These are phyloP conservation scores for Pestalotiopsis sp. DNA, from an alignment of 2,329 filamentous ascomycete species.

Conservation along the genomic window DNA sequence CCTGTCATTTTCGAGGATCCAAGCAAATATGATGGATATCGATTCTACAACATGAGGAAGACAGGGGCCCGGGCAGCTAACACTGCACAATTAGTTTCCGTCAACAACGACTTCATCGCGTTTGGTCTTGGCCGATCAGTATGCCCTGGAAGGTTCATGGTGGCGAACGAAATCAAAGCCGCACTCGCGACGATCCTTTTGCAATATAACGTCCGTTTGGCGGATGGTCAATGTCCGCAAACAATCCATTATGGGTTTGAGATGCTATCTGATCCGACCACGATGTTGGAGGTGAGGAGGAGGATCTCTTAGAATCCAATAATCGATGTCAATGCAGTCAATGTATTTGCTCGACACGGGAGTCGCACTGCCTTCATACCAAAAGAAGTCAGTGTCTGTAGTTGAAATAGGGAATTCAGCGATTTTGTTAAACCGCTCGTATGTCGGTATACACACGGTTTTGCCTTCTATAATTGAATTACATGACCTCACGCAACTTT, in stretches of 20 bases:
- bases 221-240: background rate
- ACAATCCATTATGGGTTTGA: background rate
- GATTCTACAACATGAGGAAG: background rate
- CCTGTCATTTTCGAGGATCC: background rate
- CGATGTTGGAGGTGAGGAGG: background rate
- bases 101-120: conserved; percentile 24
- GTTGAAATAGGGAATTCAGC: no score
- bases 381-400: no score
- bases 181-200: background rate
- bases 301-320: background rate
- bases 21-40: background rate
- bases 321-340: no score
- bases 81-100: conserved; percentile 36
- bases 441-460: no score
- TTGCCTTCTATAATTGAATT: no score
- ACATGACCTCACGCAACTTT: no score
- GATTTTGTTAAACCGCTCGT: no score
- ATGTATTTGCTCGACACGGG: no score
- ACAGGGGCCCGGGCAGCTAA: conserved; percentile 26
- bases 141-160: conserved; percentile 4
- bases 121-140: conserved; percentile 3
- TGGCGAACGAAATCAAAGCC: conserved; percentile 3
- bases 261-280: background rate
- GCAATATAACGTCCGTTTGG: conserved; percentile 2
- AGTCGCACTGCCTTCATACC: no score